A percentile compares a stretch with the other conserved stretches of the same genome.
phyloP scores from a whole-genome alignment of 2,329 filamentous ascomycete genomes.

The Bipolaris gigantea region DNA sequence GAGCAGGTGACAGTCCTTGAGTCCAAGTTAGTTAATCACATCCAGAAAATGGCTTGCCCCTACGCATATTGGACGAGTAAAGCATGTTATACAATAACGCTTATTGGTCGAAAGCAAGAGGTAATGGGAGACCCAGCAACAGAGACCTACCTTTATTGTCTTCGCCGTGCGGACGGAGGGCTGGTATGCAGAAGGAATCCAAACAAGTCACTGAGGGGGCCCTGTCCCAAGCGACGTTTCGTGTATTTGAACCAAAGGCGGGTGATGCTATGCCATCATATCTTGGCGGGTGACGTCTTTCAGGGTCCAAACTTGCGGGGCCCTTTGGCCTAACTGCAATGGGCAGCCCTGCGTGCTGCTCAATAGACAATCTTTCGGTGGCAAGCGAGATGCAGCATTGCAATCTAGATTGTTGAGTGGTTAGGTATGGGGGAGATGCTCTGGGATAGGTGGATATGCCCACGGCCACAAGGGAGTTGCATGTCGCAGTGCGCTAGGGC shows the following conservation, averaged over 20 bases:
- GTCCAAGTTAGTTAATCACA: not conserved
- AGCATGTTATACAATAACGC: not conserved
- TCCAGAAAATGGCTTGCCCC: not conserved
- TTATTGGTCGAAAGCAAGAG: not conserved
- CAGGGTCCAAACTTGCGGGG: conserved; percentile 19
- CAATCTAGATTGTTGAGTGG: conserved; percentile 1
- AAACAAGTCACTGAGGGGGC: conserved; percentile 1
- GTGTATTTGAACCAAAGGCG: conserved; percentile 9
- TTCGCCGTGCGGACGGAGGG: not conserved
- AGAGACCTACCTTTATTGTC: not conserved
- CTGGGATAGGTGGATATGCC: conserved; percentile 8
- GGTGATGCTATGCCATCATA: conserved; percentile 16
- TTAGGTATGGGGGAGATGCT: not conserved
- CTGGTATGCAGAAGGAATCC: not conserved
- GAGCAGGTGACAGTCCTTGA: not conserved
- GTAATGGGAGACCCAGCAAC: not conserved
- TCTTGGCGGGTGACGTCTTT: conserved; percentile 19
- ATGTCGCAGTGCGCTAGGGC: conserved; percentile 6
- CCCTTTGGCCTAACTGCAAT: conserved; percentile 7
- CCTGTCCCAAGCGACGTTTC: conserved; percentile 1
- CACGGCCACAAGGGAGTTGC: not conserved
- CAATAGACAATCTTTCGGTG: conserved; percentile 9
- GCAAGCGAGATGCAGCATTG: conserved; percentile 4
- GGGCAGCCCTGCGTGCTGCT: conserved; percentile 3
- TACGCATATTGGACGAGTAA: not conserved